Conservation (phyloP, 2,329 filamentous ascomycete species). For the Tolypocladium cylindrosporum region DNA sequence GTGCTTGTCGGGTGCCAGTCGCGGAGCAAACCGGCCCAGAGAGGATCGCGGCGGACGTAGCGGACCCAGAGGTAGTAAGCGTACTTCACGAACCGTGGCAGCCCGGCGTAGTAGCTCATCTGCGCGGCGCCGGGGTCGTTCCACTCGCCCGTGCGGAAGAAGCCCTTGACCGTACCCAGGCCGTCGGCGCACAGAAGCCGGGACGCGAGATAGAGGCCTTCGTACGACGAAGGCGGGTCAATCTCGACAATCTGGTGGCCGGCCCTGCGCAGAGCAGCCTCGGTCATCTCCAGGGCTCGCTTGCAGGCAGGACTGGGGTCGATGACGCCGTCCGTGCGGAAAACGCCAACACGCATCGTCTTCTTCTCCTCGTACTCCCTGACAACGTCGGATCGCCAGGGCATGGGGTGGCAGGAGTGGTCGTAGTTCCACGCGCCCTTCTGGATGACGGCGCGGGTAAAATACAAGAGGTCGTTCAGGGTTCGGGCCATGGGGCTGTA, state of each 20-base stretch:
- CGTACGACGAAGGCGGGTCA: conserved; percentile 60
- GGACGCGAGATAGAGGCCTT: conserved; percentile 65
- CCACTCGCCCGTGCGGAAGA: conserved; percentile 67
- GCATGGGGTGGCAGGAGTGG: conserved; percentile 73
- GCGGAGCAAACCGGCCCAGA: conserved; percentile 70
- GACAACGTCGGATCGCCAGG: conserved; percentile 58
- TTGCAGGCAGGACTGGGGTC: conserved; percentile 77
- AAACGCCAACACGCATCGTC: conserved; percentile 61
- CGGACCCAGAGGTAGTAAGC: conserved; percentile 86
- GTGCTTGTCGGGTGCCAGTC: conserved; percentile 66
- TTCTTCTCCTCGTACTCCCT: conserved; percentile 50
- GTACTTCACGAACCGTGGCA: conserved; percentile 68
- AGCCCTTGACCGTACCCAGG: conserved; percentile 66
- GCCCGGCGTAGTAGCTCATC: conserved; percentile 62
- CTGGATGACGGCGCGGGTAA: conserved; percentile 64
- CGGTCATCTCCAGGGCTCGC: conserved; percentile 63
- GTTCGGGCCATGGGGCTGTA: conserved; percentile 91
- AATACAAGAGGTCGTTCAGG: conserved; percentile 72
- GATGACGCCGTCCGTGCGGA: conserved; percentile 74
- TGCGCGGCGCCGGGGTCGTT: conserved; percentile 69
- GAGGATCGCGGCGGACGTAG: conserved; percentile 63
- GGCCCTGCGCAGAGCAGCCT: conserved; percentile 54
- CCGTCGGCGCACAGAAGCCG: conserved; percentile 80
- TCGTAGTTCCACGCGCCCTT: conserved; percentile 90
- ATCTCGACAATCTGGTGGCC: conserved; percentile 65